Base-by-base conservation (phyloP, 768 basidiomycete species). In the Lanmaoa pseudosensibilis region DNA sequence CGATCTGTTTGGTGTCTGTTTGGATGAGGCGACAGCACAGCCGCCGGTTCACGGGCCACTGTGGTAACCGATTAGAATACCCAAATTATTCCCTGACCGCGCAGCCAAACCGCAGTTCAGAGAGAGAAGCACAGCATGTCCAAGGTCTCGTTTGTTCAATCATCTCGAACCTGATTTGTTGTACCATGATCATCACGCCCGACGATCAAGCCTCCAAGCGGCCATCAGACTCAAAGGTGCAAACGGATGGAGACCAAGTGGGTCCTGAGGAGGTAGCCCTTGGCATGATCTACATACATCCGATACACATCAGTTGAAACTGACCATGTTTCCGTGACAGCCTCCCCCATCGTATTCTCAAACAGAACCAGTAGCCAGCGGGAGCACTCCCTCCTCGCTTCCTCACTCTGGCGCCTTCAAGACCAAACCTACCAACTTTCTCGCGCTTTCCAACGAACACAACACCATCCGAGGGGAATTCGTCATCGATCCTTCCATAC, bases 401-500 rank as follows among this genome's bases (percentile, higher is more conserved):
- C 51, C 44, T 21, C 39, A 11, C n/a, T 27, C 54, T 4, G 30
- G 1, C 33, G 30, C 57, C 1, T 68, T 55, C 64, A 73, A 69
- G 39, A 54, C 59, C 18, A 70, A 71, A 49, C 65, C 69, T 1
- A 72, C 66, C 50, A 70, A 70, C 57, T 55, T 54, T 27, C 60
- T 73, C 34, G 4, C 38, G 1, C 50, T 71, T 0, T 52, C 34
- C 46, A 58, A 57, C 13, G 47, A 46, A 11, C 6, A 57, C 15
- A 37, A 25, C 34, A 2, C 38, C n/a, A 36, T 70, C 46, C 54
- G 44, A 3, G 69, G 71, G 37, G 62, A 69, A 47, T 82, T 79
- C 69, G 63, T 77, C 34, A 66, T 83, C 39, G 77, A 83, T 54
- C 76, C 82, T 2, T 56, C 66, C 19, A 64, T 82, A 21, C 32